These are phyloP conservation scores for Phytophthora citrophthora DNA, from an alignment of 352 stramenopile genomes.

Conservation along the genomic window DNA sequence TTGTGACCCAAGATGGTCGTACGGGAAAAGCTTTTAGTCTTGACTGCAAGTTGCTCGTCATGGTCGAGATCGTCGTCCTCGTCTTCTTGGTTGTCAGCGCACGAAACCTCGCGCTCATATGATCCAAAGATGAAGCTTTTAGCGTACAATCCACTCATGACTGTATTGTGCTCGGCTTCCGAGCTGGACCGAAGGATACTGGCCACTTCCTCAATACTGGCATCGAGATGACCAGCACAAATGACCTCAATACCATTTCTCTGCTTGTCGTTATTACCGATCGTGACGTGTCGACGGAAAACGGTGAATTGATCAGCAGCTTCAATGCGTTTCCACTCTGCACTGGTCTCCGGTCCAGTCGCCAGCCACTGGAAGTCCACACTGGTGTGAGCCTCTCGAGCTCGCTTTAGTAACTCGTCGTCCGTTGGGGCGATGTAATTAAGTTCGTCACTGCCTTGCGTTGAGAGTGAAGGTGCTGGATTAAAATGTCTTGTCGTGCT, in stretches of 20 bases:
- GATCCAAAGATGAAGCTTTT: conserved; percentile 42
- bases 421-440: conserved; percentile 7
- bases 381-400: conserved; percentile 20
- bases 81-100: conserved; percentile 2
- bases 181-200: conserved; percentile 21
- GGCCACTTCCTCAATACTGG: conserved; percentile 34
- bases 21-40: conserved; percentile 29
- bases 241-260: conserved; percentile 18
- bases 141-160: conserved; percentile 43
- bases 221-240: conserved; percentile 21
- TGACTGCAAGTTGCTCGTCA: conserved; percentile 29
- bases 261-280: conserved; percentile 2
- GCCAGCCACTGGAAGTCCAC: conserved; percentile 18
- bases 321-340: conserved; percentile 21
- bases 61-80: conserved; percentile 6
- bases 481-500: not conserved
- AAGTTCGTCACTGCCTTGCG: not conserved
- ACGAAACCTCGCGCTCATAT: conserved; percentile 23
- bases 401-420: conserved; percentile 21
- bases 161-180: conserved; percentile 29
- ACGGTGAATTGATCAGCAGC: conserved; percentile 11
- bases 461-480: conserved; percentile 4
- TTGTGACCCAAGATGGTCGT: conserved; percentile 26
- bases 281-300: conserved; percentile 7
- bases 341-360: not conserved